Conservation (phyloP, 2,329 filamentous ascomycete genomes). For the Colletotrichum camelliae region DNA sequence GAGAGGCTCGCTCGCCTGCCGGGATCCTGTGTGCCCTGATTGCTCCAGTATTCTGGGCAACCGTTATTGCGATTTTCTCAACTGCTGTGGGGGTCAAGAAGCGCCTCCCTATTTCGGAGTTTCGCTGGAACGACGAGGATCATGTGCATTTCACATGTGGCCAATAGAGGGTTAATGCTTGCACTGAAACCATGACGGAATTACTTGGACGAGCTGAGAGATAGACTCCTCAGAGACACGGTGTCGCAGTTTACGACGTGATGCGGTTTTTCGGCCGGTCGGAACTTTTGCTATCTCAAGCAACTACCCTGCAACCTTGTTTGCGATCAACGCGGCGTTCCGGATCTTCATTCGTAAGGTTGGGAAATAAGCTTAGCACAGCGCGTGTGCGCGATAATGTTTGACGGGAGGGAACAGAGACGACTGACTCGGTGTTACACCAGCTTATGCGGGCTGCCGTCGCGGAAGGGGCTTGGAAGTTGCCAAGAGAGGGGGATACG, state of each 20-base stretch:
- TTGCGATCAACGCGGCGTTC: not conserved
- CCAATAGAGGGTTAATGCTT: not conserved
- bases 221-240: not conserved
- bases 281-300: not conserved
- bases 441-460: not conserved
- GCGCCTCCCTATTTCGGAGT: not conserved
- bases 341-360: not conserved
- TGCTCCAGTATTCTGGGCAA: not conserved
- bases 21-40: not conserved
- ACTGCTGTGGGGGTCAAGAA: not conserved
- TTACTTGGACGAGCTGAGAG: not conserved
- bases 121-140: not conserved
- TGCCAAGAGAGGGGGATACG: not conserved
- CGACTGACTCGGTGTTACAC: not conserved
- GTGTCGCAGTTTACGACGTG: not conserved
- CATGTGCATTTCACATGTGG: not conserved
- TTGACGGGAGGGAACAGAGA: not conserved
- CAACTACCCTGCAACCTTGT: not conserved
- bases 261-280: not conserved
- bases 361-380: not conserved
- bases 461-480: not conserved
- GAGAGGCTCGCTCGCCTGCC: not conserved
- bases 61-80: not conserved
- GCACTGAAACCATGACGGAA: not conserved
- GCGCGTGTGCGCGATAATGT: not conserved